Base-by-base conservation (phyloP, 2,329 filamentous ascomycete genomes). In the Penicillium brevicompactum region DNA sequence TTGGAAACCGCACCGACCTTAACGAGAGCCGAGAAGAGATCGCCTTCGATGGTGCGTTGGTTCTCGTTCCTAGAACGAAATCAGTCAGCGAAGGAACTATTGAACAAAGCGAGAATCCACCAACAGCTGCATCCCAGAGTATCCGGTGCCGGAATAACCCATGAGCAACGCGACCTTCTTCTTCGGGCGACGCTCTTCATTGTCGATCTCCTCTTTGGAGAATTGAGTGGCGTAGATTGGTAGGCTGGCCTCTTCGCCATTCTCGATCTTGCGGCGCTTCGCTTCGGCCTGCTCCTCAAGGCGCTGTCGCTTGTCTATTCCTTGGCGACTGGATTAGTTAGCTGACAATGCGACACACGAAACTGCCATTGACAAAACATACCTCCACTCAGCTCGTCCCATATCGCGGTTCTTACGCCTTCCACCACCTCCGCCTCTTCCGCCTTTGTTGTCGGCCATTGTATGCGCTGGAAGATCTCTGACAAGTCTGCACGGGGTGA, bases 151-250 rank as follows among this genome's bases (percentile, higher is more conserved):
- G 5, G 92, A 92, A 74, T 99, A 99, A 14, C 94, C 94, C 65
- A 99, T 87, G 80, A 97, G 80, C 31, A 99, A 92, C 40, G 93
- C 94, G 47, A 97, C 93, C 79, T 99, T 99, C 74, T 90, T 87
- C 82, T 99, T 99, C 22, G 94, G 94, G 53, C 87, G 86, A 61
- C 93, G 87, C 71, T 88, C 87, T 73, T 99, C 94, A 45, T 87
- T 86, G 11, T 89, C 90, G 64, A 97, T 93, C 76, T 97, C 92
- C 61, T 94, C 91, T 65, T 90, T 84, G 51, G 84, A 79, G 66
- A 87, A 89, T 41, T 82, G 76, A 4, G 80, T 78, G 5, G 82
- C 81, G 60, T 87, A 85, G 56, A 85, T 83, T 5, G 74, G 75
- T 34, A 72, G 66, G 24, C 66, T 65, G 9, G 70, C 68, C 13